phyloP scores from a whole-genome alignment of 202 grass and related monocot genomes.

The Elaeis oleifera region DNA sequence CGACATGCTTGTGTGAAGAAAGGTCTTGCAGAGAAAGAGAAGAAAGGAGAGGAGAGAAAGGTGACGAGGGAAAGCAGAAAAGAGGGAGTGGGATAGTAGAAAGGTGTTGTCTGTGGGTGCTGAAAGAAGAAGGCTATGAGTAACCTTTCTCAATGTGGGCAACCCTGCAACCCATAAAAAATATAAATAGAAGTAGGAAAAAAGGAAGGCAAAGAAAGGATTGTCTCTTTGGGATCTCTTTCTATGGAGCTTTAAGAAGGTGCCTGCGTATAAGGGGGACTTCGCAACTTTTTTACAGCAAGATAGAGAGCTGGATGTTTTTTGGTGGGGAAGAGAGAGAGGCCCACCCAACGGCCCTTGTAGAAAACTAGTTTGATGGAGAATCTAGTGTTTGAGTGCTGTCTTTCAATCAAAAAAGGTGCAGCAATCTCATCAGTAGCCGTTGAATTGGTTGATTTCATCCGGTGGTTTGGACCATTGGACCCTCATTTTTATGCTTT shows the following conservation, averaged over 20 bases:
- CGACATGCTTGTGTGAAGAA: slow-evolving; percentile 52
- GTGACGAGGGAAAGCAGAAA: slow-evolving; percentile 3
- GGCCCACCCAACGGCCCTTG: neutral
- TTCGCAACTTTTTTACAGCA: neutral
- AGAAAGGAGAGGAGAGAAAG: slow-evolving; percentile 11
- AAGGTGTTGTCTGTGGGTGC: neutral
- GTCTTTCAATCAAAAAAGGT: no score
- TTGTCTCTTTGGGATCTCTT: slow-evolving; percentile 33
- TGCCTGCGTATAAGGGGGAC: neutral
- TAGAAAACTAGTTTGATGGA: no score
- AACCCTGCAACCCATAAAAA: neutral
- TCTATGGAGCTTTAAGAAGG: slow-evolving; percentile 8
- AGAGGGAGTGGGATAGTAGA: neutral
- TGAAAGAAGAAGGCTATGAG: slow-evolving; percentile 12
- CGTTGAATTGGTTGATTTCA: no score
- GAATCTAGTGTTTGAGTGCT: no score
- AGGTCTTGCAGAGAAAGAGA: slow-evolving; percentile 22
- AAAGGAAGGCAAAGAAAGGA: slow-evolving; percentile 3
- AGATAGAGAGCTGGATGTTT: no score
- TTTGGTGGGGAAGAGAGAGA: neutral
- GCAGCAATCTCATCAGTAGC: no score
- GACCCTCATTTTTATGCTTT: no score
- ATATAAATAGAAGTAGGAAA: neutral
- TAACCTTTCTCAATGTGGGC: slow-evolving; percentile 12
- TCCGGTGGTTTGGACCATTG: no score